Conservation (phyloP, 2,329 filamentous ascomycete species). For the Cordyceps cicadae region DNA sequence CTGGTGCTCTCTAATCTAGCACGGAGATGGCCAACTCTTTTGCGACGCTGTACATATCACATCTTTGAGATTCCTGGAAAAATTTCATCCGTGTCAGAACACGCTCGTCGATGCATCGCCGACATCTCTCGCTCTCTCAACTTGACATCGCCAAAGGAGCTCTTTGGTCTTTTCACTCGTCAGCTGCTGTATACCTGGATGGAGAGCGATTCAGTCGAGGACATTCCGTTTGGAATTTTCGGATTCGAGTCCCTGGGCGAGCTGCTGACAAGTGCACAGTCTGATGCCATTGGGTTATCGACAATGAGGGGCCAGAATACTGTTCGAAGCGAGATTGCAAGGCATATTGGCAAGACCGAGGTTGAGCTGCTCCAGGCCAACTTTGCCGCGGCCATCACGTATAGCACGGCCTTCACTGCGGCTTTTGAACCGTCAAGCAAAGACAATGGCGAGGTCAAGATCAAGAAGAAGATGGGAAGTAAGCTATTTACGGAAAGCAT, state of each 20-base stretch:
- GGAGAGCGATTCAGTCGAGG: constrained; percentile 53
- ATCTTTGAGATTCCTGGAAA: constrained; percentile 85
- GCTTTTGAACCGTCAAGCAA: constrained; percentile 25
- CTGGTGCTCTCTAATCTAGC: constrained; percentile 69
- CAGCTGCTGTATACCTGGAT: constrained; percentile 92
- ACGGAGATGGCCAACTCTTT: constrained; percentile 74
- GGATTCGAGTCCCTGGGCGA: constrained; percentile 62
- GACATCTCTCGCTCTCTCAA: constrained; percentile 57
- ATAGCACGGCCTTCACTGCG: constrained; percentile 61
- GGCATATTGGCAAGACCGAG: constrained; percentile 44
- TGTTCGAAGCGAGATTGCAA: constrained; percentile 52
- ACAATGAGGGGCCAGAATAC: constrained; percentile 70
- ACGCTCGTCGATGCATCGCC: constrained; percentile 65
- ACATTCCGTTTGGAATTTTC: constrained; percentile 80
- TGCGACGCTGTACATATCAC: constrained; percentile 82
- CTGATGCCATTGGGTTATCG: constrained; percentile 72
- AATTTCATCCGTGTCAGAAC: constrained; percentile 53
- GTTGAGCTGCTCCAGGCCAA: constrained; percentile 53
- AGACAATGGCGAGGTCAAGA: constrained; percentile 52
- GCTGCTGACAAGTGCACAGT: constrained; percentile 61
- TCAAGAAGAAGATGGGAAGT: constrained; percentile 62
- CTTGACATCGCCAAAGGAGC: constrained; percentile 55
- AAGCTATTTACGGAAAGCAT: constrained; percentile 56
- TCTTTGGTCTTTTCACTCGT: constrained; percentile 79
- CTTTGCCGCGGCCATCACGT: constrained; percentile 74